These are phyloP conservation scores for Pseudohalonectria lignicola DNA, from an alignment of 2,329 filamentous ascomycete genomes.

Conservation along the genomic window DNA sequence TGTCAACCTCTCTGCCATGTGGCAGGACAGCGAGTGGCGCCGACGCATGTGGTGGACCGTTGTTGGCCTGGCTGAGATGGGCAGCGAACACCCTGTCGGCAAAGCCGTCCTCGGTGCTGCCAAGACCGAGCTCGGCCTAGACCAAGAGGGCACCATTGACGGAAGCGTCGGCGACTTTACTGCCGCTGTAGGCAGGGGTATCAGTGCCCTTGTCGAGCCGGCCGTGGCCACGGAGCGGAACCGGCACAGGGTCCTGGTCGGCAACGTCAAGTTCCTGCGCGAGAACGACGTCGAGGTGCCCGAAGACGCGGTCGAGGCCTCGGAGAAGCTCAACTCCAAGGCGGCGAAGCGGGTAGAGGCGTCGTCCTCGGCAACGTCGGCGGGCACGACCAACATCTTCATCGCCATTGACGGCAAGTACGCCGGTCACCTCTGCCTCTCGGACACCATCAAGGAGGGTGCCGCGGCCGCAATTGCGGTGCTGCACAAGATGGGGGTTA, in stretches of 20 bases:
- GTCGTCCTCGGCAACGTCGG: conserved; percentile 22
- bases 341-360: conserved; percentile 17
- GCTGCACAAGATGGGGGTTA: conserved; percentile 74
- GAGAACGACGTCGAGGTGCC: conserved; percentile 60
- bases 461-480: conserved; percentile 73
- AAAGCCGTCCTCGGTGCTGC: conserved; percentile 71
- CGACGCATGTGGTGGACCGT: conserved; percentile 88
- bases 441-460: conserved; percentile 84
- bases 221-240: conserved; percentile 53
- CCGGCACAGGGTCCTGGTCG: conserved; percentile 71
- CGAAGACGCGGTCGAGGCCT: conserved; percentile 49
- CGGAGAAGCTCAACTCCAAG: conserved; percentile 44
- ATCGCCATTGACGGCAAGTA: conserved; percentile 77
- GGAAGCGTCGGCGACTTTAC: conserved; percentile 80
- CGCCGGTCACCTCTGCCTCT: conserved; percentile 70
- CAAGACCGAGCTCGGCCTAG: conserved; percentile 63
- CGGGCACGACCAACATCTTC: conserved; percentile 84
- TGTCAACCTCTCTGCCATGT: conserved; percentile 52
- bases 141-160: conserved; percentile 62
- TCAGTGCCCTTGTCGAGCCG: conserved; percentile 74
- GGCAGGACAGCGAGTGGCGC: conserved; percentile 58
- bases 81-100: conserved; percentile 93
- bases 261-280: conserved; percentile 68
- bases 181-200: conserved; percentile 72
- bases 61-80: conserved; percentile 88